Percentiles rank a stretch among this genome's conserved stretches.
phyloP scores from a whole-genome alignment of 2,329 filamentous ascomycete species.

The Penicillium janthinellum region DNA sequence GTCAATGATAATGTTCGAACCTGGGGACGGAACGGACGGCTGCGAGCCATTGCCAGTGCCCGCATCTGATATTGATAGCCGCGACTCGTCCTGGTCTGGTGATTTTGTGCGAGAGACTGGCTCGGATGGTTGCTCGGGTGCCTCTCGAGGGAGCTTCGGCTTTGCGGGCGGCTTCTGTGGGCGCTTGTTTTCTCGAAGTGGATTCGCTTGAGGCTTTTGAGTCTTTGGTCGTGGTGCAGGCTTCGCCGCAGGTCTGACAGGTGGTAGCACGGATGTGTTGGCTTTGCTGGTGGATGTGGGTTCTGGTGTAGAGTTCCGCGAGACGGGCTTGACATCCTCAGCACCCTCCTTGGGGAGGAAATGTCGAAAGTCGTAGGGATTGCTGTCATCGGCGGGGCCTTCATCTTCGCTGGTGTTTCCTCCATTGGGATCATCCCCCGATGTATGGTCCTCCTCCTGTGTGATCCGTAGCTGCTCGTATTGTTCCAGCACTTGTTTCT shows the following conservation, averaged over 20 bases:
- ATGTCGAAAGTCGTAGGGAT: conserved; percentile 54
- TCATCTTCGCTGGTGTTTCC: conserved; percentile 43
- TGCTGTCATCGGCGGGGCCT: conserved; percentile 45
- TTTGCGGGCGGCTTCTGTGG: conserved; percentile 26
- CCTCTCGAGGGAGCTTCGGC: conserved; percentile 14
- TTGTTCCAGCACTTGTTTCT: conserved; percentile 65
- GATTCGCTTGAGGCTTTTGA: conserved; percentile 38
- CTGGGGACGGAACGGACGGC: conserved; percentile 37
- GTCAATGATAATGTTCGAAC: conserved; percentile 50
- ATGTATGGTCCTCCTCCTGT: conserved; percentile 39
- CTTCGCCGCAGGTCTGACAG: conserved; percentile 30
- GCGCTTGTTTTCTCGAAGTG: conserved; percentile 34
- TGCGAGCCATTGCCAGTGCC: conserved; percentile 33
- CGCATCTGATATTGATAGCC: conserved; percentile 37
- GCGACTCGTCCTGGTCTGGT: conserved; percentile 28
- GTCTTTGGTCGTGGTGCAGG: conserved; percentile 31
- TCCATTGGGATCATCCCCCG: conserved; percentile 36
- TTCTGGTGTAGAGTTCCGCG: conserved; percentile 41
- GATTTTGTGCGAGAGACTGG: conserved; percentile 27
- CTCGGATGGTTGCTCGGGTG: conserved; percentile 27
- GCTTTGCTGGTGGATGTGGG: conserved; percentile 34
- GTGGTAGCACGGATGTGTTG: conserved; percentile 39
- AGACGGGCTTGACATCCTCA: conserved; percentile 37
- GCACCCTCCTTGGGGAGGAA: conserved; percentile 48
- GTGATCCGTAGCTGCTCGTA: conserved; percentile 64